phyloP scores from a whole-genome alignment of 371 early-diverging fungal species.

The Mortierella polycephala region DNA sequence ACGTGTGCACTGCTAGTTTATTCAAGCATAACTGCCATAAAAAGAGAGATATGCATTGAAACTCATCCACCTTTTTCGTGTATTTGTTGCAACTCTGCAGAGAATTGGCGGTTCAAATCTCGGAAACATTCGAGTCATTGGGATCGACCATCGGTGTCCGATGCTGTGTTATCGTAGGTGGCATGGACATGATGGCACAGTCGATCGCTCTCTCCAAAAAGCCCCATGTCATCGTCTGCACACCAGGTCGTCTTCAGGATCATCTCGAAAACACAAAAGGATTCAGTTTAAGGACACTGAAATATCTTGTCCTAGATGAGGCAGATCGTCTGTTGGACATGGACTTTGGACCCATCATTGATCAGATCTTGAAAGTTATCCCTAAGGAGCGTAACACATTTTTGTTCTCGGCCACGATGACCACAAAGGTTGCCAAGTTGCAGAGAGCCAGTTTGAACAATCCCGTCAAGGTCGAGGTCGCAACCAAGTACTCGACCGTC shows the following conservation, averaged over 20 bases:
- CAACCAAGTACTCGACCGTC: conserved; percentile 92
- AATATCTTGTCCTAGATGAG: conserved; percentile 97
- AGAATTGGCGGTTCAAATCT: conserved; percentile 96
- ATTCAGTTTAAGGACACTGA: conserved; percentile 85
- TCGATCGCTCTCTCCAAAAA: conserved; percentile 93
- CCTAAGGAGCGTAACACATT: conserved; percentile 94
- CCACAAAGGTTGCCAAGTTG: conserved; percentile 94
- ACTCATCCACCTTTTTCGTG: background rate
- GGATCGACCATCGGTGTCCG: conserved; percentile 95
- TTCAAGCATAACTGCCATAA: background rate
- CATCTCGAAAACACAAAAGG: conserved; percentile 98
- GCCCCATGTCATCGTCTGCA: conserved; percentile 96
- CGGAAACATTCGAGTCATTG: conserved; percentile 92
- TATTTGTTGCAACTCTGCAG: conserved; percentile 55
- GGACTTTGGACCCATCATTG: conserved; percentile 97
- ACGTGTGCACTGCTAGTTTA: conserved; percentile 21
- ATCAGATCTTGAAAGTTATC: conserved; percentile 92
- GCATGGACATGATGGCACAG: conserved; percentile 97
- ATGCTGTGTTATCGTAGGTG: conserved; percentile 95
- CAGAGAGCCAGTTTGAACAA: conserved; percentile 92
- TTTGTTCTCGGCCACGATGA: conserved; percentile 98
- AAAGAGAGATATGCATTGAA: background rate
- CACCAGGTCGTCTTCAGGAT: conserved; percentile 98
- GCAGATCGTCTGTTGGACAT: conserved; percentile 97
- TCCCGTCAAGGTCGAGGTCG: conserved; percentile 94